Evolutionary conservation across 2,329 filamentous ascomycete species (phyloP).

Genomic region (Thermothelomyces thermophilus): DNA sequence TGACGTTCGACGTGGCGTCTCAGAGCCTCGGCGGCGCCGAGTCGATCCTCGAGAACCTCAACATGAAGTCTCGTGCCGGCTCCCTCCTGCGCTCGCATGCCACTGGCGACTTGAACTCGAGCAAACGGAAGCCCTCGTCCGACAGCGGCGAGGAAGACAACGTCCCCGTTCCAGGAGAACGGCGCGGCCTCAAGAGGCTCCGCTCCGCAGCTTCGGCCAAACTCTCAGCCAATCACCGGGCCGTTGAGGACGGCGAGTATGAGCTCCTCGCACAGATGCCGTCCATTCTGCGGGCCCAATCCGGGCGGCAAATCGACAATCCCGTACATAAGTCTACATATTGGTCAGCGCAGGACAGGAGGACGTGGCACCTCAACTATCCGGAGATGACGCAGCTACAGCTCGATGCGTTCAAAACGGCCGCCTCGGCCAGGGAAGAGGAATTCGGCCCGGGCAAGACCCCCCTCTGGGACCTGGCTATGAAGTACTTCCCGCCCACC

Average conservation of each 20-base stretch:
- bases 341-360: conserved; percentile 48
- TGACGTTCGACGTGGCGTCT: conserved; percentile 46
- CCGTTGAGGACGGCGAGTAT: conserved; percentile 37
- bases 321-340: conserved; percentile 51
- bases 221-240: conserved; percentile 28
- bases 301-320: conserved; percentile 51
- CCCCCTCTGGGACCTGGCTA: conserved; percentile 49
- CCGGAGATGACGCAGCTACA: conserved; percentile 58
- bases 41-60: conserved; percentile 38
- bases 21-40: conserved; percentile 50
- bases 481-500: conserved; percentile 51
- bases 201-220: conserved; percentile 44
- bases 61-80: conserved; percentile 35
- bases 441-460: conserved; percentile 47
- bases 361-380: conserved; percentile 55
- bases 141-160: conserved; percentile 50
- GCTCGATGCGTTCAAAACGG: conserved; percentile 48
- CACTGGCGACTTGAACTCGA: conserved; percentile 36
- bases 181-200: conserved; percentile 49
- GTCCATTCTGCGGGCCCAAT: conserved; percentile 41
- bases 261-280: conserved; percentile 44
- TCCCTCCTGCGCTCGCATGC: conserved; percentile 22
- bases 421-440: conserved; percentile 44
- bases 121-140: conserved; percentile 49
- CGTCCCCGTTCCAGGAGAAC: conserved; percentile 26